phyloP scores from a whole-genome alignment of 805 yeast species.

The Ogataea allantospora region DNA sequence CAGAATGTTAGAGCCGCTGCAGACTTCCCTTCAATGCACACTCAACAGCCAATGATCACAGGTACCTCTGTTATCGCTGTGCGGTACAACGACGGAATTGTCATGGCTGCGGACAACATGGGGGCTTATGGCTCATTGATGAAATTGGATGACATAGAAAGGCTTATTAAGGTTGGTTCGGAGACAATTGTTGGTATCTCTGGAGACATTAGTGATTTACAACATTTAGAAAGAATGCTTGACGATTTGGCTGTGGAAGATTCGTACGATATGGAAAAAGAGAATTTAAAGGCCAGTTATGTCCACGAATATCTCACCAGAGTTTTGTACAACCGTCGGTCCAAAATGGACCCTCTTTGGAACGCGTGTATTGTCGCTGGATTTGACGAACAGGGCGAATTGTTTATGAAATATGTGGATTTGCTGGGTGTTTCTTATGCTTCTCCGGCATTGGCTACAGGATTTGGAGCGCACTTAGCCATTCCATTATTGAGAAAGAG shows the following conservation, averaged over 20 bases:
- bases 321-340: conserved; percentile 82
- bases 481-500: conserved; percentile 84
- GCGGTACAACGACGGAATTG: conserved; percentile 85
- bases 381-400: conserved; percentile 62
- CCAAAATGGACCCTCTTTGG: conserved; percentile 96
- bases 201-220: conserved; percentile 95
- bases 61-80: conserved; percentile 94
- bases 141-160: conserved; percentile 79
- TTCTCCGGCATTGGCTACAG: conserved; percentile 89
- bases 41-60: conserved; percentile 93
- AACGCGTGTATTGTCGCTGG: conserved; percentile 93
- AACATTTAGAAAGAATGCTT: conserved; percentile 69
- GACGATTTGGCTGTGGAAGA: conserved; percentile 80
- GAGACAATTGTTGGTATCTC: conserved; percentile 89
- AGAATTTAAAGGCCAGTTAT: conserved; percentile 72
- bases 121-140: conserved; percentile 93
- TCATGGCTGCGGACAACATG: conserved; percentile 92
- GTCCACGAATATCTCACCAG: conserved; percentile 84
- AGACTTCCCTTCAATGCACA: conserved; percentile 72
- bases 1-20: conserved; percentile 16
- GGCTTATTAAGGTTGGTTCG: conserved; percentile 79
- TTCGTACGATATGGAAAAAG: conserved; percentile 71
- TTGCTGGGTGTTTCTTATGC: conserved; percentile 87
- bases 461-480: conserved; percentile 95
- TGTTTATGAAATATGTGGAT: conserved; percentile 84